These are phyloP conservation scores for Malus hybrid DNA, from an alignment of 331 rosid species.

Conservation along the genomic window DNA sequence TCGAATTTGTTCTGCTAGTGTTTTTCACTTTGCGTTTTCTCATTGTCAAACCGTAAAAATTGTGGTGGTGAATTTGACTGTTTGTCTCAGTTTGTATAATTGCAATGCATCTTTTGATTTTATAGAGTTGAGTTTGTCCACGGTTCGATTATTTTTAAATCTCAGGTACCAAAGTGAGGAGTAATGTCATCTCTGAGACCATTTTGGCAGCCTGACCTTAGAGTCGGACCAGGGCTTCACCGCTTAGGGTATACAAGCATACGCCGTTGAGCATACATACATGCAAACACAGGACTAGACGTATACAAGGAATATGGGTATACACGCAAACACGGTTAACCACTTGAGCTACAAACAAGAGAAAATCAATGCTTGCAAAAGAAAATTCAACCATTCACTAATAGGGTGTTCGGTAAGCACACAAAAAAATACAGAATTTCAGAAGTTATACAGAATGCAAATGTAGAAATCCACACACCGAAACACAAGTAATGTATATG, in stretches of 20 bases:
- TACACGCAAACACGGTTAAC: background rate
- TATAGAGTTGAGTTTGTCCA: no score
- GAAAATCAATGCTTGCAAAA: background rate
- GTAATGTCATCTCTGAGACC: no score
- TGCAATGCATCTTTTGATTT: background rate
- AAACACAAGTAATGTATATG: background rate
- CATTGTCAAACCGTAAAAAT: background rate
- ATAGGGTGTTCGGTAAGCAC: background rate
- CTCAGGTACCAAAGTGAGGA: no score
- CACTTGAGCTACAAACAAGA: background rate
- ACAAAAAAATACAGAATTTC: background rate
- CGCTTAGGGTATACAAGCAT: no score
- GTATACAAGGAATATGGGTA: no score
- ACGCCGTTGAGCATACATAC: no score
- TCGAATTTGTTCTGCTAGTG: background rate
- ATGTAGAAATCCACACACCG: constrained; percentile 10
- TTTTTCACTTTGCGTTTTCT: background rate
- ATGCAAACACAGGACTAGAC: no score
- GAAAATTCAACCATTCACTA: background rate
- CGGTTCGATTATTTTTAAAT: no score
- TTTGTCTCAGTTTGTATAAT: background rate
- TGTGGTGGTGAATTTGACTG: background rate
- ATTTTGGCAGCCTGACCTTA: no score
- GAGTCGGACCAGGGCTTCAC: no score
- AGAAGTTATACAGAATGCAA: background rate